Percentiles rank a stretch among this genome's conserved stretches.
phyloP scores from a whole-genome alignment of 2,329 filamentous ascomycete genomes.

The Colletotrichum sojae region DNA sequence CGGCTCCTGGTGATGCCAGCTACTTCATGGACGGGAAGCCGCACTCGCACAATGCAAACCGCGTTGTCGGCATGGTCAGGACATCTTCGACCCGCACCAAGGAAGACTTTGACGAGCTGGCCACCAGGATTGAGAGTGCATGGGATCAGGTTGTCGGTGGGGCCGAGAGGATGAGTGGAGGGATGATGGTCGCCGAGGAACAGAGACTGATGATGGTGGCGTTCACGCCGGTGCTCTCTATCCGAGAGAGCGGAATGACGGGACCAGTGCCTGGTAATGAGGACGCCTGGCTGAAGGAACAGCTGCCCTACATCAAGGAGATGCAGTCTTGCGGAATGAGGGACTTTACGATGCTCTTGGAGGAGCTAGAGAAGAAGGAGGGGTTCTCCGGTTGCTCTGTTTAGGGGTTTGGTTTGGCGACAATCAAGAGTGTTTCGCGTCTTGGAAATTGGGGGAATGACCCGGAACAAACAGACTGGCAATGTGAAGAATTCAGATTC shows the following conservation, averaged over 20 bases:
- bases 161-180: background rate
- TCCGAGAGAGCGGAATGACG: slow-evolving; percentile 16
- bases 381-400: background rate
- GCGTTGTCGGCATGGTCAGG: slow-evolving; percentile 13
- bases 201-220: slow-evolving; percentile 9
- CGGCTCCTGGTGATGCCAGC: background rate
- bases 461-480: too few relatives aligned
- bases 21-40: slow-evolving; percentile 28
- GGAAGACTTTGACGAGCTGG: slow-evolving; percentile 21
- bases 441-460: too few relatives aligned
- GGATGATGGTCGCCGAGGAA: background rate
- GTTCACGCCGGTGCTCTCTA: slow-evolving; percentile 19
- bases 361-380: background rate
- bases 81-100: slow-evolving; percentile 14
- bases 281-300: background rate
- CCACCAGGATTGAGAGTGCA: slow-evolving; percentile 13
- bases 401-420: background rate
- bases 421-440: too few relatives aligned
- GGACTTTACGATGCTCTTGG: background rate
- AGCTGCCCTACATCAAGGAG: slow-evolving; percentile 14
- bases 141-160: slow-evolving; percentile 6
- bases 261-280: slow-evolving; percentile 24
- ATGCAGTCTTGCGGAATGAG: background rate
- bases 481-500: too few relatives aligned
- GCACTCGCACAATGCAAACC: slow-evolving; percentile 7